Conservation (phyloP, 148 eudicot genomes). For the Fagopyrum tataricum region DNA sequence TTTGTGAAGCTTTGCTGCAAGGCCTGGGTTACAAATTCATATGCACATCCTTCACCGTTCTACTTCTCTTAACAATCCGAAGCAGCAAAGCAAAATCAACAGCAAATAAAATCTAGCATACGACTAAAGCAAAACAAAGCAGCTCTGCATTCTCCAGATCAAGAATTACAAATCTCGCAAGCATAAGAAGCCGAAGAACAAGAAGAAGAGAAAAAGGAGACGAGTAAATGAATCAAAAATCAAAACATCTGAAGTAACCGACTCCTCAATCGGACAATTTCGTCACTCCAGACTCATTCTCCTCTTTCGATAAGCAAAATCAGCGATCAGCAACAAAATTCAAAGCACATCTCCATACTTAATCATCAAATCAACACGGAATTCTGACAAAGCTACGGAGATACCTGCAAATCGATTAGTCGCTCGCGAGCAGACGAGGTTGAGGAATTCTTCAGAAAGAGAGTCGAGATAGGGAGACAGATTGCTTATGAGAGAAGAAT, state of each 20-base stretch:
- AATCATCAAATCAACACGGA: not conserved
- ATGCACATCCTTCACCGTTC: not conserved
- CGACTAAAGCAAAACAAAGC: not conserved
- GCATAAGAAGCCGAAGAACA: not conserved
- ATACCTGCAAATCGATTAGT: not conserved
- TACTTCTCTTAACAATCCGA: not conserved
- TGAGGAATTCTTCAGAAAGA: not conserved
- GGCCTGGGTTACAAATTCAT: too few species aligned
- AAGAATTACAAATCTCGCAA: not conserved
- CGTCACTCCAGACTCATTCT: not conserved
- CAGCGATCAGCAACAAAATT: not conserved
- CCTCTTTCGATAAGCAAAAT: not conserved
- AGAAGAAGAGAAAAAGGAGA: not conserved
- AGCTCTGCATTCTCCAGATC: not conserved
- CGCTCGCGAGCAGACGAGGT: not conserved
- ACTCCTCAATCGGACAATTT: not conserved
- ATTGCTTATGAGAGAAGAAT: slow-evolving; percentile 4
- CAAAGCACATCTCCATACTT: not conserved
- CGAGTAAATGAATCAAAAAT: not conserved
- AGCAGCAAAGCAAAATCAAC: not conserved
- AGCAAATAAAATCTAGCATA: slow-evolving; percentile 2
- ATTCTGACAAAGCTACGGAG: not conserved
- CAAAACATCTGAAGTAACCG: not conserved
- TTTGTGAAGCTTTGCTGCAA: too few species aligned
- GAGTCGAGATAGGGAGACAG: not conserved